Conservation (phyloP, 208 protist genomes). For the Crithidia sp. region DNA sequence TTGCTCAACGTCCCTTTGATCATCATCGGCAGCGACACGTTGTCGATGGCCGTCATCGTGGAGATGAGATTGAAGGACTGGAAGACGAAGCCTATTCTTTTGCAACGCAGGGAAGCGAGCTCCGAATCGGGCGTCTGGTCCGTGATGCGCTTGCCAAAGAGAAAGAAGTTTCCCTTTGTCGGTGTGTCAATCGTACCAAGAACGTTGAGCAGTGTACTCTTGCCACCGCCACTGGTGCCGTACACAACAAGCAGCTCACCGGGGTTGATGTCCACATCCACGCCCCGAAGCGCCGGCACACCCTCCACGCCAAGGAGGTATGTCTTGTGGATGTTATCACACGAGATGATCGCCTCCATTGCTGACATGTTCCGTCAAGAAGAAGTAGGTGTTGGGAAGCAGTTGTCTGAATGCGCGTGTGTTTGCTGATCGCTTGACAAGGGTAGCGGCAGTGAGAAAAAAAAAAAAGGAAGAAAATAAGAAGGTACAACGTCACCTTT, state of each 20-base stretch:
- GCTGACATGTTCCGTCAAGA: not conserved
- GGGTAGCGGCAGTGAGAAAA: not conserved
- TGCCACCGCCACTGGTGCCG: slow-evolving; percentile 96
- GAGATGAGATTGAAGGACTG: slow-evolving; percentile 97
- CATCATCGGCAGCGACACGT: slow-evolving; percentile 97
- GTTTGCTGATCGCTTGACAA: too few species aligned
- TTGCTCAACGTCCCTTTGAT: slow-evolving; percentile 77
- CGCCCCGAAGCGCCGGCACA: slow-evolving; percentile 94
- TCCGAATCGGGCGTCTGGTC: slow-evolving; percentile 76
- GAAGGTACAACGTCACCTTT: too few species aligned
- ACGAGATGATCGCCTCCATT: slow-evolving; percentile 67
- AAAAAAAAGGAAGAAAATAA: slow-evolving; percentile 13
- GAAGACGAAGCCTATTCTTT: slow-evolving; percentile 95
- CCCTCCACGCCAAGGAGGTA: slow-evolving; percentile 96
- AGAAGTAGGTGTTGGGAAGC: too few species aligned
- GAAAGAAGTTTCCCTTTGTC: slow-evolving; percentile 94
- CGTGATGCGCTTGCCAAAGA: slow-evolving; percentile 85
- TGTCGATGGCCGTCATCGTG: slow-evolving; percentile 94
- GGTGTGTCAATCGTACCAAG: slow-evolving; percentile 97
- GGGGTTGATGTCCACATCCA: slow-evolving; percentile 83
- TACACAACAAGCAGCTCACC: slow-evolving; percentile 96
- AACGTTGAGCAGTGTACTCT: slow-evolving; percentile 97
- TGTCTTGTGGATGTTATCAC: slow-evolving; percentile 97
- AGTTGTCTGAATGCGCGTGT: too few species aligned
- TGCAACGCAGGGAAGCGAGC: slow-evolving; percentile 71